Evolutionary conservation across 2,329 filamentous ascomycete genomes (phyloP), one percentile per base, ranked within the genome.

Genomic region (Coleophoma cylindrospora): DNA sequence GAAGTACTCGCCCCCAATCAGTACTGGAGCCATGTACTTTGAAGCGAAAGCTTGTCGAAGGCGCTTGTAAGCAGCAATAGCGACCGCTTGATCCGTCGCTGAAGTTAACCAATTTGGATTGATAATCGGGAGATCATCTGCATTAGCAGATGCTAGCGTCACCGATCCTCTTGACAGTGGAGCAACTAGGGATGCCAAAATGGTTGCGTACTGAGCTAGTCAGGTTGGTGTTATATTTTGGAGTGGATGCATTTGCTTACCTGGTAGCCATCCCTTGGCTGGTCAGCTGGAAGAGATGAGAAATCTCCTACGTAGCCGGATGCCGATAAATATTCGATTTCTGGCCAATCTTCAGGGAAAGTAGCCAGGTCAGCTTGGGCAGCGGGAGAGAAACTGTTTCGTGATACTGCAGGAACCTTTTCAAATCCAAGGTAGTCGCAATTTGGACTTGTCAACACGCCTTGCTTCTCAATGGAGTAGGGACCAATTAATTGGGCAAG

Each of bases 71-170:
- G 65, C 60, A 0, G 70, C 68, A 10, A 80, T 54, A 4, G 69
- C 71, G 2, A 78, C 60, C 14, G 74, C 70, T 33, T 68, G 57
- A 38, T 80, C 76, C 1, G 66, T 62, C 10, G 68, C 65, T 10
- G 70, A 64, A 2, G 62, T 62, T 1, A 79, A 62, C 66, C 70
- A 79, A 54, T 72, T 72, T 1, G 73, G 70, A 53, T 76, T 65
- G 13, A 71, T 56, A 10, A 54, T 19, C 0, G 76, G 75, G 1
- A 60, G 57, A 19, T 70, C 66, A 0, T 57, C 52, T 1, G 63
- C 68, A 13, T 67, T 61, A n/a, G 58, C 46, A 0, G 67, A 70
- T 0, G 47, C 44, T n/a, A 78, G 64, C 0, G 68, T 71, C 2
- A 78, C 61, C 43, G 63, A 74, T 4, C 75, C 75, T 0, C 70